A percentile compares a stretch with the other conserved stretches of the same genome.
Evolutionary conservation across 306 rosid species (phyloP).

Genomic region (Trifolium fragiferum): DNA sequence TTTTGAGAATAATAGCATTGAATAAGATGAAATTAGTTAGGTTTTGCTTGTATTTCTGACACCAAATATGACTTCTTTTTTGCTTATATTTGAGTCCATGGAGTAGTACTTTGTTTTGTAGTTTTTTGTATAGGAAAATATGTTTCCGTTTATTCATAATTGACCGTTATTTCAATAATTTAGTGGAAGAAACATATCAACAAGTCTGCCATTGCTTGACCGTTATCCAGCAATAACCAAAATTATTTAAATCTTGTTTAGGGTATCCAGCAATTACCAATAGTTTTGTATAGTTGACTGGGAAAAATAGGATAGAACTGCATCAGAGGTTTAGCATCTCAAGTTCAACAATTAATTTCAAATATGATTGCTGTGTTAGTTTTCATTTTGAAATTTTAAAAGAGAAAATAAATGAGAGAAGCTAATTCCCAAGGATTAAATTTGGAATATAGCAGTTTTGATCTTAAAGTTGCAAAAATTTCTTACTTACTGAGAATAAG

Average conservation of each 20-base stretch:
- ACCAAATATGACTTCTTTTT: too few species aligned
- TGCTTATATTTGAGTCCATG: too few species aligned
- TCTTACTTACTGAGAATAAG: neutral
- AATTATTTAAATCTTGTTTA: neutral
- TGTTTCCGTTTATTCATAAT: neutral
- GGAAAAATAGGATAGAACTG: slow-evolving; percentile 9
- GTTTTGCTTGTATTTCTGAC: too few species aligned
- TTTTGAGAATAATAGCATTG: too few species aligned
- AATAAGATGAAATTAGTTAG: too few species aligned
- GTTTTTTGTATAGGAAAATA: neutral
- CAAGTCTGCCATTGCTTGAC: neutral
- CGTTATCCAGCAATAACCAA: neutral
- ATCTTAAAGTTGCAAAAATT: neutral
- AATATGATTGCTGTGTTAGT: neutral
- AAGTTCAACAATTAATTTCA: neutral
- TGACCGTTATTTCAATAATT: neutral
- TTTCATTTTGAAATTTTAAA: neutral
- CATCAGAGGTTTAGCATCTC: neutral
- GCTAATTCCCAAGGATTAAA: neutral
- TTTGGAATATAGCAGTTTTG: neutral
- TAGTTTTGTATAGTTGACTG: too few species aligned
- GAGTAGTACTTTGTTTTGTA: neutral
- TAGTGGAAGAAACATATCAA: neutral
- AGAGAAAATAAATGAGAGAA: neutral
- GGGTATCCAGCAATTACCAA: too few species aligned